Evolutionary conservation across 1,284 basidiomycete species (phyloP).

Genomic region (Earliella scabrosa): DNA sequence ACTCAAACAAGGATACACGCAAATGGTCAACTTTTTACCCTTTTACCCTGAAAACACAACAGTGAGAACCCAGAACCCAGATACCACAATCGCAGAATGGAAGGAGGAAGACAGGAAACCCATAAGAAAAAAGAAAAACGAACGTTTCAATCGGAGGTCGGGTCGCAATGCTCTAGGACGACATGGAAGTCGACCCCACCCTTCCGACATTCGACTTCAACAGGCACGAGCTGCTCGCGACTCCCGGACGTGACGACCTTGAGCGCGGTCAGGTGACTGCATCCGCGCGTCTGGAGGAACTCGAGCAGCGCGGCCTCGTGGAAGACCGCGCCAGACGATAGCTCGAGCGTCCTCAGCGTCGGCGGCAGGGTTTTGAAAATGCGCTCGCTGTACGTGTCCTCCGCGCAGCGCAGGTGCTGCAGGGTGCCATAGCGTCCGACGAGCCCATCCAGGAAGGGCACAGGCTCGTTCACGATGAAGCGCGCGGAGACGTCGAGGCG

Average conservation of each 20-base stretch:
- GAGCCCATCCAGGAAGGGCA: slow-evolving; percentile 1
- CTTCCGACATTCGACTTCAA: background rate
- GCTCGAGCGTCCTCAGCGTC: background rate
- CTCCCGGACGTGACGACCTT: background rate
- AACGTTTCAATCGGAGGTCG: no score
- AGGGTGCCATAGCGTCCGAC: slow-evolving; percentile 4
- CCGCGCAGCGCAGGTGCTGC: slow-evolving; percentile 2
- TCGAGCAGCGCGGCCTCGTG: background rate
- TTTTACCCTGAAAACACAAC: no score
- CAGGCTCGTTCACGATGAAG: background rate
- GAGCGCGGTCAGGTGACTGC: background rate
- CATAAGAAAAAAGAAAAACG: no score
- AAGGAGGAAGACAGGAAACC: no score
- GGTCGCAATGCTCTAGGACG: background rate
- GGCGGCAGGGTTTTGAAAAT: slow-evolving; percentile 2
- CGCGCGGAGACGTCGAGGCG: background rate
- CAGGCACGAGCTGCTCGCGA: background rate
- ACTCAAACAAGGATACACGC: no score
- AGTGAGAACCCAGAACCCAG: no score
- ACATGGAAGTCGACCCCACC: background rate
- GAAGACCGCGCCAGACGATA: background rate
- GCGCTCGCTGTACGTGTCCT: slow-evolving; percentile 1
- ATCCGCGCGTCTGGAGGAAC: background rate
- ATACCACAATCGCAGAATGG: no score
- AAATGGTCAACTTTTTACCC: no score